These are phyloP conservation scores for Myxozyma neotropica DNA, from an alignment of 805 yeast genomes.

Conservation along the genomic window DNA sequence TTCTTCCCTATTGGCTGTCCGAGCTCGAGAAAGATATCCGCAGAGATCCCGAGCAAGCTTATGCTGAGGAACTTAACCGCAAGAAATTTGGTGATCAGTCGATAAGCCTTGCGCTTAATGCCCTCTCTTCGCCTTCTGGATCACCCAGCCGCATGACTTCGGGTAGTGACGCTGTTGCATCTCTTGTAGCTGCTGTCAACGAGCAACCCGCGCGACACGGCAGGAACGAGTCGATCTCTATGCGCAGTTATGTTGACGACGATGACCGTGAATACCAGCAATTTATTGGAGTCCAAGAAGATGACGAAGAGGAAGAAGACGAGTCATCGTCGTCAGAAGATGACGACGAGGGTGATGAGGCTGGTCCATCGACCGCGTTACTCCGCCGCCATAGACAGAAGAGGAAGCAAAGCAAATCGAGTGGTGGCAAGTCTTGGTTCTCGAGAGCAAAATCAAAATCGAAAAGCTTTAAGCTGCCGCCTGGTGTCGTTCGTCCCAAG, in stretches of 20 bases:
- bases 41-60: constrained; percentile 76
- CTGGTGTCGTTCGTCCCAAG: constrained; percentile 84
- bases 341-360: constrained; percentile 39
- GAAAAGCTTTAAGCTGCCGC: constrained; percentile 55
- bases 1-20: constrained; percentile 92
- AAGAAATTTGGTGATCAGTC: constrained; percentile 34
- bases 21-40: constrained; percentile 81
- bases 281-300: constrained; percentile 18
- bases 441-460: constrained; percentile 1
- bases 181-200: constrained; percentile 16
- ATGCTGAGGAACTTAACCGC: constrained; percentile 63
- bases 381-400: constrained; percentile 10
- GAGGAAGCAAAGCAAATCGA: not conserved
- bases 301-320: constrained; percentile 41
- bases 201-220: constrained; percentile 36
- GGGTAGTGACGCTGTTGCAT: constrained; percentile 9
- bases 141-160: constrained; percentile 5
- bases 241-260: constrained; percentile 27
- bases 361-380: constrained; percentile 7
- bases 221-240: constrained; percentile 20
- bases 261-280: constrained; percentile 25
- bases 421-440: constrained; percentile 28
- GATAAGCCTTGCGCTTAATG: constrained; percentile 12
- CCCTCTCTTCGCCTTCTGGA: constrained; percentile 5
- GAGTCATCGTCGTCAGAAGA: constrained; percentile 43